phyloP scores from a whole-genome alignment of 805 yeast genomes.

The Hanseniaspora jakobsenii region DNA sequence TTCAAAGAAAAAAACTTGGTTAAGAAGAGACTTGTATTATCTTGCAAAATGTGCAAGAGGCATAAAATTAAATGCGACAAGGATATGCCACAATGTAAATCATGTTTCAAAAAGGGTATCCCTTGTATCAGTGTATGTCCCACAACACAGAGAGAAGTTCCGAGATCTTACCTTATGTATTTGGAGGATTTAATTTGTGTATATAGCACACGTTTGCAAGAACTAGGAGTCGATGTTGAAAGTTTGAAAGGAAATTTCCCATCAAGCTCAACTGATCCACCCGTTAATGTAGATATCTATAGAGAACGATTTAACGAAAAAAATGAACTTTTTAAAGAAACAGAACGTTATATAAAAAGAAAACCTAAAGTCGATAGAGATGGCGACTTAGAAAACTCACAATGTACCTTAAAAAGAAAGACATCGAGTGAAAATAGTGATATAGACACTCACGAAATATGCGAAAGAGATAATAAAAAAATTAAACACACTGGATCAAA shows the following conservation, averaged over 20 bases:
- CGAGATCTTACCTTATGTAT: slow-evolving; percentile 63
- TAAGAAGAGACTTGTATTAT: slow-evolving; percentile 4
- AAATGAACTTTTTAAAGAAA: slow-evolving; percentile 20
- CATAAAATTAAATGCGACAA: slow-evolving; percentile 13
- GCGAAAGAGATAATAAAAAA: not conserved
- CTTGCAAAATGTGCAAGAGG: slow-evolving; percentile 12
- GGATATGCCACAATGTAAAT: slow-evolving; percentile 12
- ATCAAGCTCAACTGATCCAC: slow-evolving; percentile 22
- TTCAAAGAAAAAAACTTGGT: not conserved
- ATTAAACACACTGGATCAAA: not conserved
- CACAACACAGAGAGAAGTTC: slow-evolving; percentile 75
- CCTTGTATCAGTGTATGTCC: slow-evolving; percentile 81
- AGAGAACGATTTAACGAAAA: slow-evolving; percentile 20
- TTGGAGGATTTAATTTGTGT: slow-evolving; percentile 52
- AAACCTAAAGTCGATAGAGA: slow-evolving; percentile 22
- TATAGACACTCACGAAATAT: not conserved
- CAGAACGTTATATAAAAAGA: slow-evolving; percentile 23
- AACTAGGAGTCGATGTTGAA: slow-evolving; percentile 32
- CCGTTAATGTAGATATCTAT: slow-evolving; percentile 21
- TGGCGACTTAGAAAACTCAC: no score
- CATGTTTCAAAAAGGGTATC: slow-evolving; percentile 17
- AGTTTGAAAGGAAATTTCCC: slow-evolving; percentile 23
- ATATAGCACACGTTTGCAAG: slow-evolving; percentile 41
- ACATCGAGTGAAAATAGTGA: not conserved
- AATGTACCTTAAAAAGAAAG: not conserved